Base-by-base conservation (phyloP, 1,139 yeast genomes). In the Scheffersomyces segobiensis region DNA sequence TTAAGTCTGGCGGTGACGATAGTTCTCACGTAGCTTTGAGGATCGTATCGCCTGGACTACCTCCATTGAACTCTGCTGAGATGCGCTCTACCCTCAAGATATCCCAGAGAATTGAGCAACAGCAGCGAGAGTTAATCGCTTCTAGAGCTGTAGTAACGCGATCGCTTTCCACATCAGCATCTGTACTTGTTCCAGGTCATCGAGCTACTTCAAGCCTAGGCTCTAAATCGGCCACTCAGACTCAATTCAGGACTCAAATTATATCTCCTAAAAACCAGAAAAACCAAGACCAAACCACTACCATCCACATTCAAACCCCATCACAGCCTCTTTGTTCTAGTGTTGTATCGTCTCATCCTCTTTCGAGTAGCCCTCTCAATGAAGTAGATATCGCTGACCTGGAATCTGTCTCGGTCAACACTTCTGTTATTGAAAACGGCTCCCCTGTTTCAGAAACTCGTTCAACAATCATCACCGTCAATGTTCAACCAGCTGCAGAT, bases 11-110 rank as follows among this genome's bases (percentile, higher is more conserved):
- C 14, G 63, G 63, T 50, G 61, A 67, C 5, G 55, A 62, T 53
- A 56, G 55, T 47, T 59, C 58, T 46, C 76, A 76, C 53, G 64
- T 76, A 55, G 81, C 81, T 14, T 65, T 76, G 52, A 66, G 81
- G 48, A 74, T 79, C 46, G 82, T 78, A 12, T 71, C 78, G 59
- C 87, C 87, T n/a, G 85, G 85, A 0, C 67, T 82, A 48, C 82
- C 85, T 3, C 77, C 76, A 17, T 66, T 82, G 48, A 77, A 73
- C 61, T 48, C 50, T 3, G 76, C 75, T 42, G 83, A 81, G 62
- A 81, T 83, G 85, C 77, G 77, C 59, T 67, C 77, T 49, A 82
- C 86, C 1, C 75, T 83, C 55, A 71, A 76, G 58, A 71, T 79
- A 18, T 80, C 85, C 52, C 81, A 79, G 62, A 67, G 74, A 53